Base-by-base conservation (phyloP, 257 asterid genomes). In the Misopates orontium region DNA sequence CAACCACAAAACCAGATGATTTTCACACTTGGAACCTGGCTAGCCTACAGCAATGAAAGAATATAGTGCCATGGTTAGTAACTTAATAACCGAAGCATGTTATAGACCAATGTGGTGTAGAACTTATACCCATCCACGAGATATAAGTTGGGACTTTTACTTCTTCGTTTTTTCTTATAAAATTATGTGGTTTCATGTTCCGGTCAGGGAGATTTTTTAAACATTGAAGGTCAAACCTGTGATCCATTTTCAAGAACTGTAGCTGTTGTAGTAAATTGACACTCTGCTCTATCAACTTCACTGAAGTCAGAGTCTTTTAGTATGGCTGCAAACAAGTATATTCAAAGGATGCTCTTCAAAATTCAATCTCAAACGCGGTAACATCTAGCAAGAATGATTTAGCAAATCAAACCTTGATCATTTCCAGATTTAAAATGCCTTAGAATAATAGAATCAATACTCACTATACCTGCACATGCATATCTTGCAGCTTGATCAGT, bases 211-310 rank as follows among this genome's bases (percentile, higher is more conserved):
- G 41, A 60, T 20, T 49, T 56, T 56, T 45, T 52, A 24, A n/a
- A n/a, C n/a, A n/a, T n/a, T n/a, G n/a, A n/a, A 36, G 31, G 60
- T 14, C 83, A 67, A 62, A 94, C 99, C 97, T 94, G 99, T 65
- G 99, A 80, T 79, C 99, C 99, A 49, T 94, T 88, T 19, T 90
- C 97, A 54, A 94, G 75, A 67, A 81, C 81, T 19, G 99, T 94
- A 60, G 99, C 89, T 60, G 92, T 88, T 56, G 99, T 94, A 36
- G 96, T 83, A 68, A 94, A 94, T 59, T 90, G 96, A 62, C 99
- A 93, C 77, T 93, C 95, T 28, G 97, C 97, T 81, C 89, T 78
- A 78, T 94, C 97, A 81, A 84, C 95, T 84, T 90, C 99, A 64
- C 74, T 77, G 66, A 88, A 93, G 70, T 85, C 95, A 21, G 99